Evolutionary conservation across 306 rosid genomes (phyloP).

Genomic region (Coriaria nepalensis): DNA sequence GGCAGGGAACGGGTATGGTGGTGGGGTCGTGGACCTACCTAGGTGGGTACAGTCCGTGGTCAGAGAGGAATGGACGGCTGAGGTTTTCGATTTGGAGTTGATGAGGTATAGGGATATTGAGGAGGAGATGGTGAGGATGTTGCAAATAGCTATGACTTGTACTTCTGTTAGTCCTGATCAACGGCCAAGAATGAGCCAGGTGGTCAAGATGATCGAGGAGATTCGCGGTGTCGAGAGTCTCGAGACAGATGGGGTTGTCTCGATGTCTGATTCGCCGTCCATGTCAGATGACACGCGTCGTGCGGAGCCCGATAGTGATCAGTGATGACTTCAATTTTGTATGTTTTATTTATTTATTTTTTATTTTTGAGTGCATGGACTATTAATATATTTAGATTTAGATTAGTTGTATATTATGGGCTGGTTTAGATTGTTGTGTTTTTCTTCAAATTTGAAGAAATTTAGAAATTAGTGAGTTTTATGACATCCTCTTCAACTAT

Average conservation of each 20-base stretch:
- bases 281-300: slow-evolving; percentile 46
- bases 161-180: slow-evolving; percentile 40
- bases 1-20: slow-evolving; percentile 29
- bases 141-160: slow-evolving; percentile 59
- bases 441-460: too few relatives aligned
- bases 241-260: slow-evolving; percentile 36
- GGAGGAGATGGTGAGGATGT: slow-evolving; percentile 84
- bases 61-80: slow-evolving; percentile 90
- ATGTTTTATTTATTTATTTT: neutral
- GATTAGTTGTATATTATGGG: too few relatives aligned
- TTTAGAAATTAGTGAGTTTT: too few relatives aligned
- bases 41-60: slow-evolving; percentile 89
- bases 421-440: too few relatives aligned
- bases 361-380: too few relatives aligned
- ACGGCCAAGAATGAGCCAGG: slow-evolving; percentile 77
- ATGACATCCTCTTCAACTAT: too few relatives aligned
- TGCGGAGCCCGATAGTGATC: slow-evolving; percentile 19
- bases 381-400: too few relatives aligned
- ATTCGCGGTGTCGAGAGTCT: slow-evolving; percentile 46
- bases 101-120: slow-evolving; percentile 82
- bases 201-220: slow-evolving; percentile 68
- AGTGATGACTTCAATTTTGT: slow-evolving; percentile 9
- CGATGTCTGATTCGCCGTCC: slow-evolving; percentile 42
- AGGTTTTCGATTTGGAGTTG: slow-evolving; percentile 84
- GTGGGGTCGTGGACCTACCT: slow-evolving; percentile 39